Conservation (phyloP, 352 stramenopile genomes). For the Phytophthora boehmeriae region DNA sequence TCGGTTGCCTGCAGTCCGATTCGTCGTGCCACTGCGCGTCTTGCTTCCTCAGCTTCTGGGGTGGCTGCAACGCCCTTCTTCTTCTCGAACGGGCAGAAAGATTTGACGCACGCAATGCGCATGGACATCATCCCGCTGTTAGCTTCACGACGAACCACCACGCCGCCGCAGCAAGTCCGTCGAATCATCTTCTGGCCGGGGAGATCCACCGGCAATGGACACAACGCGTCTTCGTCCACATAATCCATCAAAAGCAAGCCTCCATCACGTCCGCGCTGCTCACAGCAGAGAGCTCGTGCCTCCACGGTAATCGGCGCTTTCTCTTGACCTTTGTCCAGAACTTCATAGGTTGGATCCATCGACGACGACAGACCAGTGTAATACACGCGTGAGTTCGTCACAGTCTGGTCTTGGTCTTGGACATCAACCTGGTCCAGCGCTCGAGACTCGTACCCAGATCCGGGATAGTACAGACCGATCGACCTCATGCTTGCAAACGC, state of each 20-base stretch:
- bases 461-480: constrained; percentile 66
- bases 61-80: constrained; percentile 6
- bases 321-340: constrained; percentile 32
- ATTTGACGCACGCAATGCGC: constrained; percentile 64
- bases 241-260: constrained; percentile 70
- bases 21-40: constrained; percentile 36
- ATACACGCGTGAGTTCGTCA: constrained; percentile 45
- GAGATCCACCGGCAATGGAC: constrained; percentile 29
- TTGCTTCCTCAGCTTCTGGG: constrained; percentile 37
- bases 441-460: constrained; percentile 39
- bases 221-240: constrained; percentile 63
- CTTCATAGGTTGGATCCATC: constrained; percentile 34
- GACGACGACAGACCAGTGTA: constrained; percentile 54
- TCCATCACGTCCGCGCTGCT: constrained; percentile 36
- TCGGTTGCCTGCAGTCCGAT: constrained; percentile 64
- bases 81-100: constrained; percentile 47
- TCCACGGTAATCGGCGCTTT: constrained; percentile 58
- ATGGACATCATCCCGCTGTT: constrained; percentile 55
- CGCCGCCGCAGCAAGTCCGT: constrained; percentile 55
- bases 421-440: constrained; percentile 39
- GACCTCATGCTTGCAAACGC: constrained; percentile 56
- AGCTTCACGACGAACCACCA: constrained; percentile 48
- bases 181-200: constrained; percentile 35
- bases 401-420: constrained; percentile 20
- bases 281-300: constrained; percentile 57